Evolutionary conservation across 2,329 filamentous ascomycete genomes (phyloP).

Genomic region (Cordyceps fumosorosea): DNA sequence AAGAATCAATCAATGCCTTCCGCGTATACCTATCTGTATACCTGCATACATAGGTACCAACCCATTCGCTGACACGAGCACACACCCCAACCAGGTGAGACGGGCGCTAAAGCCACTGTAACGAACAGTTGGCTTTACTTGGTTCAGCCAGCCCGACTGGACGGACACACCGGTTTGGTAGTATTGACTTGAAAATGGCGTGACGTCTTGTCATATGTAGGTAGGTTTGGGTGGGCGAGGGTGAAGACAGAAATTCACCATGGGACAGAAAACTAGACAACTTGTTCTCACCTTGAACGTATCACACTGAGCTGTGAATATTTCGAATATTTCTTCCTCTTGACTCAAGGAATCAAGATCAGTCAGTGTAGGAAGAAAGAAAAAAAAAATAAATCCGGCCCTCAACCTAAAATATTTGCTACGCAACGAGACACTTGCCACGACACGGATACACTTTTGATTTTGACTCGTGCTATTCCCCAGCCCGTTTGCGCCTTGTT

Average conservation of each 20-base stretch:
- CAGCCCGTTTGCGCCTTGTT: background rate
- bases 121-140: background rate
- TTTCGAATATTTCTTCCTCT: no score
- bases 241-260: background rate
- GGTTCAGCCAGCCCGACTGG: background rate
- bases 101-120: background rate
- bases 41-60: background rate
- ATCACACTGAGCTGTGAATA: no score
- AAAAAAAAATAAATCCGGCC: background rate
- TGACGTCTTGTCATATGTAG: background rate
- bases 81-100: background rate
- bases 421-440: no score
- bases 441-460: background rate
- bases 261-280: background rate
- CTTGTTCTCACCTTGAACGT: background rate
- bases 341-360: no score
- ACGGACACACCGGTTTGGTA: background rate
- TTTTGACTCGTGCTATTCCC: background rate
- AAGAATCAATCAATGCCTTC: background rate
- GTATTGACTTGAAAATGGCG: background rate
- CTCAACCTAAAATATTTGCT: background rate
- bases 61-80: background rate
- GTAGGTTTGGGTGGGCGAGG: background rate
- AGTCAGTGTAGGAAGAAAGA: background rate
- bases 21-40: no score